A percentile compares a stretch with the other conserved stretches of the same genome.
Evolutionary conservation across 352 stramenopile species (phyloP).

Genomic region (Phytophthora europaea): DNA sequence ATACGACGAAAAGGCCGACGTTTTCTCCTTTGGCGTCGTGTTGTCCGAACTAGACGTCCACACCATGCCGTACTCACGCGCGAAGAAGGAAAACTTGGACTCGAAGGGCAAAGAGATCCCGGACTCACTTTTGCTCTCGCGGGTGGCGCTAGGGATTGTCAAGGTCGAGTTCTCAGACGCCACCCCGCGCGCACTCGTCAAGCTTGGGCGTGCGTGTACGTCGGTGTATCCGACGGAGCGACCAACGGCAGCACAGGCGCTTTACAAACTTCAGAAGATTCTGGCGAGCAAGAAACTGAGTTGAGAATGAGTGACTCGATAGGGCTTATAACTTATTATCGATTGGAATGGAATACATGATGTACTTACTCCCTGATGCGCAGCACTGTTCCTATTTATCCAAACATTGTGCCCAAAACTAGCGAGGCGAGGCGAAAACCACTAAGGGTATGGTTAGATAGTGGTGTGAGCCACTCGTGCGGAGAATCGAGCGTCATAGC

Average conservation of each 20-base stretch:
- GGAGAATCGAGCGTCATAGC: too few species aligned
- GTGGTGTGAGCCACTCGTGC: too few species aligned
- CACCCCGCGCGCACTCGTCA: conserved; percentile 24
- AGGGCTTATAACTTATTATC: conserved; percentile 4
- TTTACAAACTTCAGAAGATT: conserved; percentile 39
- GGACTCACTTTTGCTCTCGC: conserved; percentile 27
- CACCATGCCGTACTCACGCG: conserved; percentile 24
- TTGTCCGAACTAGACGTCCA: conserved; percentile 65
- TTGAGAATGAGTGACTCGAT: not conserved
- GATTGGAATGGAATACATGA: not conserved
- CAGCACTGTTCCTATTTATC: too few species aligned
- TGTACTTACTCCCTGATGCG: too few species aligned
- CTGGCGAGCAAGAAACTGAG: conserved; percentile 8
- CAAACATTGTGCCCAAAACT: too few species aligned
- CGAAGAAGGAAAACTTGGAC: conserved; percentile 31
- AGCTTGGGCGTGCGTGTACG: conserved; percentile 34
- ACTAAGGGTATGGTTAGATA: too few species aligned
- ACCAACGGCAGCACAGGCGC: conserved; percentile 34
- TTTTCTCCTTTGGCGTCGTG: conserved; percentile 74
- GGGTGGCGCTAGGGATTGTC: conserved; percentile 31
- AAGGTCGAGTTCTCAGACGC: conserved; percentile 32
- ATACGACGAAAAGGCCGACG: conserved; percentile 60
- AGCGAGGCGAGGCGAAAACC: too few species aligned
- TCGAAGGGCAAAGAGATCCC: conserved; percentile 18
- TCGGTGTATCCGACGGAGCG: conserved; percentile 27